A percentile compares a stretch with the other conserved stretches of the same genome.
phyloP scores from a whole-genome alignment of 108 stramenopile genomes.

The Parietichytrium sp. region DNA sequence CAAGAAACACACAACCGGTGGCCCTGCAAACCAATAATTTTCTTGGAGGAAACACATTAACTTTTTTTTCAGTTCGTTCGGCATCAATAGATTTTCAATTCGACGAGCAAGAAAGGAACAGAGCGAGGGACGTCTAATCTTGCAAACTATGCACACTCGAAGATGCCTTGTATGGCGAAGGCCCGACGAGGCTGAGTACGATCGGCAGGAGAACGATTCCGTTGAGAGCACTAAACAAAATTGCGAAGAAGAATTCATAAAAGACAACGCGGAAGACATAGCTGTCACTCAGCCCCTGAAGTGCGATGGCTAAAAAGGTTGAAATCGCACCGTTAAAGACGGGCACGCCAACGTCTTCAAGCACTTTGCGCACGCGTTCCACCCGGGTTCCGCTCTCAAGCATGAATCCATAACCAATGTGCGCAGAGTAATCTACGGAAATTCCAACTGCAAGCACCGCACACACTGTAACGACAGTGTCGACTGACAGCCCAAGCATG shows the following conservation, averaged over 20 bases:
- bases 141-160: too few relatives aligned
- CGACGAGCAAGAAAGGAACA: too few relatives aligned
- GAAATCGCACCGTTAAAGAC: conserved; percentile 49
- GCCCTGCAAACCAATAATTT: too few relatives aligned
- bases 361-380: neutral
- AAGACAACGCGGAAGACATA: conserved; percentile 42
- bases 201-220: conserved; percentile 45
- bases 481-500: conserved; percentile 24
- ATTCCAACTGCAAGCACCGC: conserved; percentile 45
- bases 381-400: neutral
- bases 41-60: too few relatives aligned
- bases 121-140: too few relatives aligned
- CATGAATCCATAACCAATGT: conserved; percentile 38
- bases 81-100: too few relatives aligned
- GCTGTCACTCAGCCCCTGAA: conserved; percentile 40
- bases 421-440: conserved; percentile 45
- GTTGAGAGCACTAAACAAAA: conserved; percentile 34
- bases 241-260: conserved; percentile 43
- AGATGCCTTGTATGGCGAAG: neutral
- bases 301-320: conserved; percentile 40
- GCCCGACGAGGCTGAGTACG: neutral
- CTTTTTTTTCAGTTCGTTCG: too few relatives aligned
- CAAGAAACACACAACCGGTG: too few relatives aligned
- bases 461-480: conserved; percentile 38
- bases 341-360: conserved; percentile 35